A percentile compares a stretch with the other conserved stretches of the same genome.
Evolutionary conservation across 2,329 filamentous ascomycete species (phyloP).

Genomic region (Fusarium ramigenum): DNA sequence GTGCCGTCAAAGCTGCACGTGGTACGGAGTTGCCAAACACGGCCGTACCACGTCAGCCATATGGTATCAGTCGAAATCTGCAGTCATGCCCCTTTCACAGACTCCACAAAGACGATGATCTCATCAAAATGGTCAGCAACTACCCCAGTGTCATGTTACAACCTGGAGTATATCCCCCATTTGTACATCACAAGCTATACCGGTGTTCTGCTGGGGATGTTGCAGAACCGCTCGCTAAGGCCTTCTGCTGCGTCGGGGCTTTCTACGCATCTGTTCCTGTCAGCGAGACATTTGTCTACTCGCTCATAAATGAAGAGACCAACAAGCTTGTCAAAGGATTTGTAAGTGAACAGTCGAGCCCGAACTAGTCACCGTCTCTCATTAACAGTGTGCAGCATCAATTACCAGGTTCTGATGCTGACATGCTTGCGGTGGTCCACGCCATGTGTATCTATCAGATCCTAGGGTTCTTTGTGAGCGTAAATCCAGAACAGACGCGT

Average conservation of each 20-base stretch:
- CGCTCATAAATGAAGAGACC: background rate
- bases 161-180: background rate
- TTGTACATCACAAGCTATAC: background rate
- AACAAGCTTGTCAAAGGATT: background rate
- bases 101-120: background rate
- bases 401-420: background rate
- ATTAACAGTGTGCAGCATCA: background rate
- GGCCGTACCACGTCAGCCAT: accelerated
- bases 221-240: background rate
- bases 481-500: background rate
- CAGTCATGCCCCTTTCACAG: background rate
- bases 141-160: background rate
- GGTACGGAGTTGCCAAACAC: background rate
- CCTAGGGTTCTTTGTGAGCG: background rate
- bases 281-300: background rate
- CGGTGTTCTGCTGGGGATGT: background rate
- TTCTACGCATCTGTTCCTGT: background rate
- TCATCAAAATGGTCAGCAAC: background rate
- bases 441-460: background rate
- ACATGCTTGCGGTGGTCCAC: background rate
- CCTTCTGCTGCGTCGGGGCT: background rate
- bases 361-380: accelerated
- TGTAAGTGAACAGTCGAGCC: background rate
- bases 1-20: background rate
- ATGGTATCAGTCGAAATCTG: background rate